Evolutionary conservation across 169 alveolate genomes (phyloP), one percentile per base, ranked within the genome.

Genomic region (Plasmodium sp.): DNA sequence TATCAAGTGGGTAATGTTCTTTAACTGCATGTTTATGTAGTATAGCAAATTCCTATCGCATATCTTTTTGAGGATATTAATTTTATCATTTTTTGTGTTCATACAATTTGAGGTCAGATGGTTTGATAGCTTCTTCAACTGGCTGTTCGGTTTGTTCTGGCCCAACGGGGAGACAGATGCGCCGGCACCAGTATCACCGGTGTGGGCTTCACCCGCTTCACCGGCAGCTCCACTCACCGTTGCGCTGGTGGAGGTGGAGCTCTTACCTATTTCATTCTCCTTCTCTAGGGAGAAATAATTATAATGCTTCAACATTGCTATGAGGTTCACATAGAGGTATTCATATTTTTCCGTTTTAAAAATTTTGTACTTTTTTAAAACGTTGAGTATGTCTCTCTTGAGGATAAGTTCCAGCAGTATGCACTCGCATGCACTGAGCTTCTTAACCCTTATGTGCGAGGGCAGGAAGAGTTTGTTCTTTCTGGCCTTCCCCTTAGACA

Each of bases 261-360:
- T 31, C 10, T 80, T 45, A 16, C 73, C 27, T 58, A 22, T 45
- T 85, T 73, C 71, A 36, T 75, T 58, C 27, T 74, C 58, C 31
- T 41, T 62, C 5, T 90, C 84, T 4, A 48, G 2, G 5, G 84
- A 79, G 51, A 90, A 90, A 90, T 90, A 90, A 79, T 90, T 90
- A 74, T 90, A 90, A 90, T 90, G 90, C 75, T 90, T 90, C 34
- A 90, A 12, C 94, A 90, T 90, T 58, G 91, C 91, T 22, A 90
- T 74, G 48, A 90, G 74, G 51, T 90, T 90, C 14, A 80, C 75
- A 16, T 90, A 90, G 43, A 90, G 82, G 54, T 80, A 90, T 62
- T 90, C 90, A 80, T 90, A 90, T 12, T 90, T 90, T 80, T 90
- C 94, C 33, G 36, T 90, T 80, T 90, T 90, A 90, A 90, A 80